These are phyloP conservation scores for Ogataea pilisensis DNA, from an alignment of 805 yeast genomes.

Conservation along the genomic window DNA sequence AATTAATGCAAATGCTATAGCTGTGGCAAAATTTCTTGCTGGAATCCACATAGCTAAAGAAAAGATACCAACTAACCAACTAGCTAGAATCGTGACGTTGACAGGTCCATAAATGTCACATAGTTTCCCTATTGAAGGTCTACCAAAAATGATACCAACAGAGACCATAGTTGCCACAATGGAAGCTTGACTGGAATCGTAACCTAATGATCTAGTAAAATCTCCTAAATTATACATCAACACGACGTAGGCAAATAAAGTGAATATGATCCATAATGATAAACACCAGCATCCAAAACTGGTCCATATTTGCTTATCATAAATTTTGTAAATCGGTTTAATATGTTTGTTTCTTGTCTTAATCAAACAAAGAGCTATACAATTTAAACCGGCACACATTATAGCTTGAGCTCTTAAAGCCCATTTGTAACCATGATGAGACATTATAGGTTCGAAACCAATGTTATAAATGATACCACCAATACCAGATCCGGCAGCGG, in stretches of 20 bases:
- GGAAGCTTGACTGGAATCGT: conserved; percentile 49
- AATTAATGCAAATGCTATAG: conserved; percentile 46
- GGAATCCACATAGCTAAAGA: conserved; percentile 55
- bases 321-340: conserved; percentile 33
- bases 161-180: conserved; percentile 57
- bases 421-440: conserved; percentile 40
- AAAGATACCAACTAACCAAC: conserved; percentile 37
- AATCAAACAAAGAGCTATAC: conserved; percentile 32
- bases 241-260: conserved; percentile 59
- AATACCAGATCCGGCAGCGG: conserved; percentile 48
- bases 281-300: conserved; percentile 33
- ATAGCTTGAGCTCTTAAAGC: conserved; percentile 47
- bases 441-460: conserved; percentile 43
- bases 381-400: conserved; percentile 32
- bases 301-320: conserved; percentile 38
- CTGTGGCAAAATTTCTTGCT: conserved; percentile 52
- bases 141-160: conserved; percentile 50
- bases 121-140: conserved; percentile 52
- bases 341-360: conserved; percentile 36
- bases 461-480: conserved; percentile 50
- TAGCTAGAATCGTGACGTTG: conserved; percentile 38
- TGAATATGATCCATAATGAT: conserved; percentile 39
- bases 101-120: conserved; percentile 51
- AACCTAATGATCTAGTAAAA: conserved; percentile 58
- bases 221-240: conserved; percentile 56